These are phyloP conservation scores for Quercus phellos DNA, from an alignment of 331 rosid genomes.

Conservation along the genomic window DNA sequence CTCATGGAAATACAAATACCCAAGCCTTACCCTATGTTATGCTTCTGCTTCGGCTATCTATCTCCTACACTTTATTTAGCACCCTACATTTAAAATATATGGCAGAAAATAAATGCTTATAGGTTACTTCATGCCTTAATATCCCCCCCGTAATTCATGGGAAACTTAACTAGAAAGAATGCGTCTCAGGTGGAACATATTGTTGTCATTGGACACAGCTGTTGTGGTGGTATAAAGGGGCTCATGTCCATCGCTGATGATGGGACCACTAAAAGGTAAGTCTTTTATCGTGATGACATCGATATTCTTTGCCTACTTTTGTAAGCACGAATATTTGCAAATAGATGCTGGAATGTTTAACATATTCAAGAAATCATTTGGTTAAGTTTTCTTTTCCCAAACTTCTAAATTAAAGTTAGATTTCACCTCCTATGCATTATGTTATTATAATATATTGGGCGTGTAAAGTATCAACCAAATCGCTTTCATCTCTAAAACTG, in stretches of 20 bases:
- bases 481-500: constrained; percentile 2
- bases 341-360: no score
- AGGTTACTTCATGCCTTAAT: background rate
- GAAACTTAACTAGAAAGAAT: background rate
- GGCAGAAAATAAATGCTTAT: background rate
- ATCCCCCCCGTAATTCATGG: background rate
- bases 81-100: background rate
- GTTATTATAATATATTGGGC: no score
- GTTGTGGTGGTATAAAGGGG: constrained; percentile 97
- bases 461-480: background rate
- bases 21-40: no score
- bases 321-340: background rate
- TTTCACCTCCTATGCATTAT: no score
- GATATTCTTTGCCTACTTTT: background rate
- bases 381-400: no score
- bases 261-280: constrained; percentile 72
- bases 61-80: background rate
- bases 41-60: no score
- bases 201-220: constrained; percentile 89
- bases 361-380: no score
- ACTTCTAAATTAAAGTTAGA: no score
- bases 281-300: background rate
- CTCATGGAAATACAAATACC: no score
- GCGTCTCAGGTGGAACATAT: constrained; percentile 77
- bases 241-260: constrained; percentile 93